Base-by-base conservation (phyloP, 176 grass and related monocot genomes). In the Oryza glumipatula region DNA sequence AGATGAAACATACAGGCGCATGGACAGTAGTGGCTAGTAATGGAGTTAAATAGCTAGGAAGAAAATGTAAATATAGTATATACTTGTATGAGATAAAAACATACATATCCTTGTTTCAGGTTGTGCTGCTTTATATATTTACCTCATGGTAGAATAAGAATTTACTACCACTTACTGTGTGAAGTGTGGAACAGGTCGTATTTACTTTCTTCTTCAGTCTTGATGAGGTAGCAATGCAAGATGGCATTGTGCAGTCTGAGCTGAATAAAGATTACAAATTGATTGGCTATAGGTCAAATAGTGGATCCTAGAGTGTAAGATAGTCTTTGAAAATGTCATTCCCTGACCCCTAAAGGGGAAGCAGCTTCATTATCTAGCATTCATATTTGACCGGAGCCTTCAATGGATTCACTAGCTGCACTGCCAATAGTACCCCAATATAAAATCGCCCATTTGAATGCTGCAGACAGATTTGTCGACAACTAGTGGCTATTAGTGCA, bases 31-130 rank as follows among this genome's bases (percentile, higher is more conserved):
- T 65, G 11, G 23, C 9, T 66, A 65, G 58, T 36, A 33, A 33
- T 79, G 46, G 63, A 49, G 22, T 54, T 65, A 83, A 80, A 84
- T 45, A 48, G 54, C 79, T 45, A 48, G 45, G 22, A 32, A 39
- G 48, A 86, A 72, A 90, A 78, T 48, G 46, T 9, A 35, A 90
- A 51, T 17, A 51, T 17, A 52, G 39, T 41, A 51, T 17, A 51
- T 23, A 63, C 23, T 66, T 58, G 65, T 73, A 56, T 52, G 79
- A 56, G 72, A 63, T 23, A 23, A 23, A 63, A 77, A 85, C 36
- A 78, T 75, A 6, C 54, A 78, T 69, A 90, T 86, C 72, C 74
- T 78, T 83, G 74, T 83, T 73, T 83, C 69, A 67, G 28, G 16
- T n/a, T 33, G 4, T 11, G 9, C 16, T 15, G 54, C 24, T 65